Conservation (phyloP, 257 asterid genomes). For the Voacanga thouarsii region DNA sequence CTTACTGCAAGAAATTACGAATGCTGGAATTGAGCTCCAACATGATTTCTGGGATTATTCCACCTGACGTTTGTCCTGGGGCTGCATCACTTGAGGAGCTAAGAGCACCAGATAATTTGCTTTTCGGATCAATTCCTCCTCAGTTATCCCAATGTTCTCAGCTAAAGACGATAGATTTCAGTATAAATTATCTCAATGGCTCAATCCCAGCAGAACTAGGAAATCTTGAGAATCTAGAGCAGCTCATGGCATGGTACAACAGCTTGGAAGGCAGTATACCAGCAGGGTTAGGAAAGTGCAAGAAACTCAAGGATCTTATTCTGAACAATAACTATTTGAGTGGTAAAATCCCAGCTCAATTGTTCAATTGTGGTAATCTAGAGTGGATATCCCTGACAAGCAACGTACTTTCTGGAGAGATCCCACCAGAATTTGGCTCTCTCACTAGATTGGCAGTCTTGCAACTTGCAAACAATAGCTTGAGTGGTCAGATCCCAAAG, state of each 20-base stretch:
- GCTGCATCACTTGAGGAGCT: slow-evolving; percentile 74
- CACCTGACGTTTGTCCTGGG: slow-evolving; percentile 71
- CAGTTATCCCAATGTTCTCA: slow-evolving; percentile 59
- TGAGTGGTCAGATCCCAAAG: slow-evolving; percentile 71
- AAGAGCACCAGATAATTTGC: slow-evolving; percentile 66
- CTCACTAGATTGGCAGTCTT: slow-evolving; percentile 74
- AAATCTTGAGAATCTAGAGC: slow-evolving; percentile 72
- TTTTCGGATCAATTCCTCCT: slow-evolving; percentile 64
- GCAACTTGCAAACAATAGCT: slow-evolving; percentile 77
- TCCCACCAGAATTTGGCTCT: slow-evolving; percentile 58
- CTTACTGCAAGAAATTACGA: slow-evolving; percentile 61
- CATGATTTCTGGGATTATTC: slow-evolving; percentile 56
- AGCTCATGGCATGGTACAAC: slow-evolving; percentile 91
- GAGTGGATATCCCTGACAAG: slow-evolving; percentile 94
- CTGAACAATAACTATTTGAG: slow-evolving; percentile 72
- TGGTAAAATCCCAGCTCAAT: slow-evolving; percentile 60
- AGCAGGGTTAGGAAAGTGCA: slow-evolving; percentile 73
- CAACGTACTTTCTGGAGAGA: slow-evolving; percentile 63
- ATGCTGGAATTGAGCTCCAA: slow-evolving; percentile 79
- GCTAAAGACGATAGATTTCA: slow-evolving; percentile 76
- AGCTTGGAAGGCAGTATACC: slow-evolving; percentile 74
- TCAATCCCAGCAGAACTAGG: slow-evolving; percentile 77
- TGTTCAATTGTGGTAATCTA: slow-evolving; percentile 56
- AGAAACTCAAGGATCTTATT: slow-evolving; percentile 80
- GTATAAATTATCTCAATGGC: slow-evolving; percentile 79